Conservation (phyloP, 2,329 filamentous ascomycete genomes). For the Phaeosphaeria sp. region DNA sequence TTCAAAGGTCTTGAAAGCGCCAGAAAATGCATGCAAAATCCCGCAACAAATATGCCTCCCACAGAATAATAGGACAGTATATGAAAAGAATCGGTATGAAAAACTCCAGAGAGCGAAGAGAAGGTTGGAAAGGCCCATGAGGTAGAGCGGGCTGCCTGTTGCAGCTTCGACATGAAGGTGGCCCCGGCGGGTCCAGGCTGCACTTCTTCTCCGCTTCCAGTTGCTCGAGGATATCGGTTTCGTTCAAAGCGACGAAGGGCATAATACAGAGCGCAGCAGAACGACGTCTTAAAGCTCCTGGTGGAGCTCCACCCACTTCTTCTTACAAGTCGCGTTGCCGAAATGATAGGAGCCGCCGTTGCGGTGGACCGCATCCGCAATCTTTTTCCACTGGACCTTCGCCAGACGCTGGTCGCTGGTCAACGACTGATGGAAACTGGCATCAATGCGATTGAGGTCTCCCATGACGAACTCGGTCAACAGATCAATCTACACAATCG, state of each 20-base stretch:
- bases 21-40: background rate
- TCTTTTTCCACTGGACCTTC: slow-evolving; percentile 66
- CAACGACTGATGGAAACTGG: slow-evolving; percentile 9
- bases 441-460: slow-evolving; percentile 29
- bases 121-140: background rate
- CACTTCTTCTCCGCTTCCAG: background rate
- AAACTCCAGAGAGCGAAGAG: slow-evolving; percentile 1
- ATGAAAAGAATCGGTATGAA: background rate
- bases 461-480: slow-evolving; percentile 28
- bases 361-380: slow-evolving; percentile 60
- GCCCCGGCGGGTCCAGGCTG: background rate
- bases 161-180: background rate
- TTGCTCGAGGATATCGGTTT: background rate
- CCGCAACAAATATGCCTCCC: background rate
- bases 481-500: slow-evolving; percentile 27
- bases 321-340: slow-evolving; percentile 67
- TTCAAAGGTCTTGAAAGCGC: slow-evolving; percentile 1
- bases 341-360: slow-evolving; percentile 65
- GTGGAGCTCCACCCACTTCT: slow-evolving; percentile 62
- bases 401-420: slow-evolving; percentile 24
- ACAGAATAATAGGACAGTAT: background rate
- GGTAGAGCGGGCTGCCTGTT: background rate
- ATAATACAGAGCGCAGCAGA: background rate
- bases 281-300: background rate
- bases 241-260: background rate